phyloP scores from a whole-genome alignment of 768 basidiomycete genomes.

The Serendipita sp. region DNA sequence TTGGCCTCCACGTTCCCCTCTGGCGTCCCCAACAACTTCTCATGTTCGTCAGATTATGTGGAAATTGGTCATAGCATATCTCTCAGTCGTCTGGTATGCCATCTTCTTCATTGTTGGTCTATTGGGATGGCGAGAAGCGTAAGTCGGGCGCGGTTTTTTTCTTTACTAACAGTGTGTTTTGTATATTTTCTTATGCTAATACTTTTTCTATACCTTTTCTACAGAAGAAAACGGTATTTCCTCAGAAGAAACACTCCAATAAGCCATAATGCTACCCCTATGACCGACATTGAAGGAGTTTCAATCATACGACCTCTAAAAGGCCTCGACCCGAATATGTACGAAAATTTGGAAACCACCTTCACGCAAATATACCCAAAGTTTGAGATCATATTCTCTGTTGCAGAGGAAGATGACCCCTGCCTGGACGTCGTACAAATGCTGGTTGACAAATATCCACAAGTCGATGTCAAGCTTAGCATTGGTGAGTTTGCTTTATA shows the following conservation, averaged over 20 bases:
- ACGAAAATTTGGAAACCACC: constrained; percentile 87
- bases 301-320: constrained; percentile 89
- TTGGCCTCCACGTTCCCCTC: too few relatives aligned
- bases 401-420: constrained; percentile 79
- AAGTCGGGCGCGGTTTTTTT: constrained; percentile 18
- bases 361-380: constrained; percentile 84
- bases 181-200: constrained; percentile 14
- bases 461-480: constrained; percentile 52
- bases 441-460: constrained; percentile 61
- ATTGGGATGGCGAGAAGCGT: constrained; percentile 57
- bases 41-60: not conserved
- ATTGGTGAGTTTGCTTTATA: constrained; percentile 37
- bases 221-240: constrained; percentile 62
- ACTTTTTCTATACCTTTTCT: not conserved
- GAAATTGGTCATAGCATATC: not conserved
- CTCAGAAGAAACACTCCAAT: constrained; percentile 42
- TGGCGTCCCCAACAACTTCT: not conserved
- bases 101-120: constrained; percentile 48
- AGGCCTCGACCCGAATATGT: constrained; percentile 88
- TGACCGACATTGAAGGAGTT: constrained; percentile 56
- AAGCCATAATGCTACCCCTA: constrained; percentile 27
- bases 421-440: constrained; percentile 70
- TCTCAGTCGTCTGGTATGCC: constrained; percentile 43
- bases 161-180: constrained; percentile 17
- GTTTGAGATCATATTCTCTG: constrained; percentile 80